These are phyloP conservation scores for Alternaria rosae DNA, from an alignment of 2,329 filamentous ascomycete species.

Conservation along the genomic window DNA sequence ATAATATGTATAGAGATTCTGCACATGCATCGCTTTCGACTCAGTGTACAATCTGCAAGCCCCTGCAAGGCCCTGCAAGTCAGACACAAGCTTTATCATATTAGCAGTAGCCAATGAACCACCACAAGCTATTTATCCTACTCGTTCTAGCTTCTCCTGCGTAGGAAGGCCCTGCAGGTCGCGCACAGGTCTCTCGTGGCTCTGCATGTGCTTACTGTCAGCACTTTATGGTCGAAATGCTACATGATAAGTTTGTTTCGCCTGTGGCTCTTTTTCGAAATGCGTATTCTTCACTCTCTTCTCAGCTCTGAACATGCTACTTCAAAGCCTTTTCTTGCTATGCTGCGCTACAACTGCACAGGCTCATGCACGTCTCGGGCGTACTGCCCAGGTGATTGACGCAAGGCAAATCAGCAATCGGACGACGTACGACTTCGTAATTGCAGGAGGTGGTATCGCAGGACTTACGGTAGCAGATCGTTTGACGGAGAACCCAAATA, in stretches of 20 bases:
- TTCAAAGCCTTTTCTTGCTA: background rate
- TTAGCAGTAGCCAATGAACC: background rate
- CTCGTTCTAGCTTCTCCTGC: background rate
- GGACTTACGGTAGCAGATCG: conserved; percentile 38
- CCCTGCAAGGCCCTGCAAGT: background rate
- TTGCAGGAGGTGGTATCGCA: conserved; percentile 36
- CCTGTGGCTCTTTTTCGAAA: background rate
- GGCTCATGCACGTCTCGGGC: conserved; percentile 11
- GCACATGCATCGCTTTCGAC: background rate
- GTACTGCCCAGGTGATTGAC: conserved; percentile 15
- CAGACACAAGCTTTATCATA: background rate
- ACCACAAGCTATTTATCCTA: background rate
- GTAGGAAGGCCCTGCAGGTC: background rate
- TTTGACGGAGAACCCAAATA: conserved; percentile 30
- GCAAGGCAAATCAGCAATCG: conserved; percentile 9
- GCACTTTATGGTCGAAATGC: background rate
- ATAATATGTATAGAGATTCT: background rate
- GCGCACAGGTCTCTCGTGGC: background rate
- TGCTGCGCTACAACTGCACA: background rate
- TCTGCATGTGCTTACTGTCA: background rate
- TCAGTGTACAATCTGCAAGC: background rate
- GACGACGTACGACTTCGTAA: conserved; percentile 33
- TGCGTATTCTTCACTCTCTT: background rate
- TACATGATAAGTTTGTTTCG: background rate
- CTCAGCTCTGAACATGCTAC: background rate